Percentiles rank a stretch among this genome's conserved stretches.
Conservation (phyloP, 306 rosid species). For the Rosa multiflora region DNA sequence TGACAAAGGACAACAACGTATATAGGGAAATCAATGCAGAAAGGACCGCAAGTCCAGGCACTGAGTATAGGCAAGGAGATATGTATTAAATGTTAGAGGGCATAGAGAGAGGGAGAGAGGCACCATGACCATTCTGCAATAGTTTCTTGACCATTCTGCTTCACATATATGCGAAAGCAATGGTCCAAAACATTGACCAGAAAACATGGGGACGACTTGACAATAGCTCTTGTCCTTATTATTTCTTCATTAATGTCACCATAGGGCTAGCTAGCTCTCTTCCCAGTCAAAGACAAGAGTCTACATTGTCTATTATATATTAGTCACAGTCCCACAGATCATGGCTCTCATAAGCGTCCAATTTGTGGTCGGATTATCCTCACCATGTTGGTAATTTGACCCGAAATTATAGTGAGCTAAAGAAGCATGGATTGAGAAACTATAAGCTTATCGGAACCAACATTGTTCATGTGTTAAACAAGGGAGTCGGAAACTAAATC, state of each 20-base stretch:
- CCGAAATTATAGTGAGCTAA: neutral
- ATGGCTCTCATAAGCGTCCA: neutral
- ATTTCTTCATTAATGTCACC: neutral
- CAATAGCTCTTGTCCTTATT: constrained; percentile 24
- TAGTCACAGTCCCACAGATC: neutral
- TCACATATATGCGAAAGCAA: constrained; percentile 13
- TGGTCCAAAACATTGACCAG: constrained; percentile 44
- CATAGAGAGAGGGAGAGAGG: neutral
- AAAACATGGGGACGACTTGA: constrained; percentile 31
- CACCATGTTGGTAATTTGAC: neutral
- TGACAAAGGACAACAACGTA: neutral
- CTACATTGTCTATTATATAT: neutral
- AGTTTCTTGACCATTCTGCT: constrained; percentile 37
- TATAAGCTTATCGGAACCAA: neutral
- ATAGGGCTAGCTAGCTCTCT: neutral
- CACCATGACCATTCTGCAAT: constrained; percentile 15
- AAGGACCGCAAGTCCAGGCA: constrained; percentile 29
- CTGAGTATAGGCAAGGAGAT: neutral
- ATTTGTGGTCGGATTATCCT: neutral
- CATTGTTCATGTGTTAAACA: neutral
- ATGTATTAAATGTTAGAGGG: constrained; percentile 34
- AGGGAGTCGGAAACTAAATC: neutral
- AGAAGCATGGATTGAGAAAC: neutral
- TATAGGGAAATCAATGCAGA: constrained; percentile 28
- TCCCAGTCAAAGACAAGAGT: constrained; percentile 16